phyloP scores from a whole-genome alignment of 2,329 filamentous ascomycete species.

The Diaporthe longicolla region DNA sequence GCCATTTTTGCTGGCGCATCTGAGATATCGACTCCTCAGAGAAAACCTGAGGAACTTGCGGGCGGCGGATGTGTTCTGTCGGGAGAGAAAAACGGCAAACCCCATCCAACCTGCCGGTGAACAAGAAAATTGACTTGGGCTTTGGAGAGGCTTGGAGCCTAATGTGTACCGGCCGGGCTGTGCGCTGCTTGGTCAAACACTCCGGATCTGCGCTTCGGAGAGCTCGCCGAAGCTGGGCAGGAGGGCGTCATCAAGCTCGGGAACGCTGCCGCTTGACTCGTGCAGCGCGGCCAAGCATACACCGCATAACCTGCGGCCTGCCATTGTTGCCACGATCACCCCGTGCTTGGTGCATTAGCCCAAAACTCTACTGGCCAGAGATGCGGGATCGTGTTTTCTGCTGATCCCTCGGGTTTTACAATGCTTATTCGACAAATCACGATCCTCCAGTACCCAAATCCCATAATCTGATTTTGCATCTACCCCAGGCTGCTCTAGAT shows the following conservation, averaged over 20 bases:
- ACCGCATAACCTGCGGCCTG: slow-evolving; percentile 18
- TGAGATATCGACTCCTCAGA: not conserved
- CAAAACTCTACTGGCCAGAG: slow-evolving; percentile 1
- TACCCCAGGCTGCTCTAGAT: not conserved
- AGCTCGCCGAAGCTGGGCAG: slow-evolving; percentile 31
- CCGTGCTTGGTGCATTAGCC: slow-evolving; percentile 28
- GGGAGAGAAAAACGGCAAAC: not conserved
- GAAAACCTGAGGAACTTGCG: not conserved
- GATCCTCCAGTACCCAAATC: not conserved
- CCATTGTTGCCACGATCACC: slow-evolving; percentile 21
- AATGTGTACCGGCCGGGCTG: slow-evolving; percentile 17
- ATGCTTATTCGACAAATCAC: slow-evolving; percentile 15
- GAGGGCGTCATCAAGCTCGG: slow-evolving; percentile 25
- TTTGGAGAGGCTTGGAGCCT: slow-evolving; percentile 19
- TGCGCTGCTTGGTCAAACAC: not conserved
- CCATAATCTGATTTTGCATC: not conserved
- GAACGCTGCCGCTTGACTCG: slow-evolving; percentile 14
- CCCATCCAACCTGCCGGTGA: not conserved
- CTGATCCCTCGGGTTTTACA: slow-evolving; percentile 10
- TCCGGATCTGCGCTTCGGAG: slow-evolving; percentile 26
- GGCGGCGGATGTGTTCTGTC: slow-evolving; percentile 3
- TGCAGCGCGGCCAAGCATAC: slow-evolving; percentile 17
- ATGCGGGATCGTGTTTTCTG: slow-evolving; percentile 10
- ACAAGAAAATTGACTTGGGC: not conserved
- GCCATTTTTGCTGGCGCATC: slow-evolving; percentile 20